Conservation (phyloP, 257 asterid species). For the Rhazya stricta region DNA sequence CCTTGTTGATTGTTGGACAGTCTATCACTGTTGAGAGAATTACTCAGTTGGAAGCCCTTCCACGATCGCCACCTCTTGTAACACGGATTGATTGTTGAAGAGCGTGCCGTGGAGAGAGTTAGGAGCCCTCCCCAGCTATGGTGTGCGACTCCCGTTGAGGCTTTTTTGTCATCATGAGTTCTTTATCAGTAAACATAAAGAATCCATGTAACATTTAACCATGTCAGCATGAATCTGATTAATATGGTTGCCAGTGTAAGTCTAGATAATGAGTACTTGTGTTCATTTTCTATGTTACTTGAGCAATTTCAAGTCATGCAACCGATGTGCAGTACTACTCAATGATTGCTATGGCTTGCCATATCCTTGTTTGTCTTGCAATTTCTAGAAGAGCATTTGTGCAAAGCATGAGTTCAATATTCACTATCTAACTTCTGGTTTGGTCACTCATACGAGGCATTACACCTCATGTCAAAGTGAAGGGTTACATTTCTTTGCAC, state of each 20-base stretch:
- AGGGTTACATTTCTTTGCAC: too few species aligned
- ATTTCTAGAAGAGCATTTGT: too few species aligned
- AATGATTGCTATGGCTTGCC: not conserved
- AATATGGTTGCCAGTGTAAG: not conserved
- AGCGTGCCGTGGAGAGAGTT: not conserved
- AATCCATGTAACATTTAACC: not conserved
- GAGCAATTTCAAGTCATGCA: too few species aligned
- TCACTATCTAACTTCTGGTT: not conserved
- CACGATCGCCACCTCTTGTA: not conserved
- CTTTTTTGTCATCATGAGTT: not conserved
- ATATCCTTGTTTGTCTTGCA: not conserved
- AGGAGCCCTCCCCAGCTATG: not conserved
- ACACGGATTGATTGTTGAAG: not conserved
- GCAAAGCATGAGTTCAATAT: too few species aligned
- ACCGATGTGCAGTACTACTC: not conserved
- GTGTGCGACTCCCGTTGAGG: not conserved
- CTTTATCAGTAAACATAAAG: not conserved
- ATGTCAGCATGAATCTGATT: not conserved
- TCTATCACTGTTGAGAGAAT: not conserved
- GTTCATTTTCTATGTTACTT: not conserved
- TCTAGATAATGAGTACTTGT: not conserved
- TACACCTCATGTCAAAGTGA: not conserved
- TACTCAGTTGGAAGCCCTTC: conserved; percentile 1
- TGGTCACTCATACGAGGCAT: not conserved
- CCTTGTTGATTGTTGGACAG: not conserved